Base-by-base conservation (phyloP, 2,329 filamentous ascomycete species). In the Penicillium sp. region DNA sequence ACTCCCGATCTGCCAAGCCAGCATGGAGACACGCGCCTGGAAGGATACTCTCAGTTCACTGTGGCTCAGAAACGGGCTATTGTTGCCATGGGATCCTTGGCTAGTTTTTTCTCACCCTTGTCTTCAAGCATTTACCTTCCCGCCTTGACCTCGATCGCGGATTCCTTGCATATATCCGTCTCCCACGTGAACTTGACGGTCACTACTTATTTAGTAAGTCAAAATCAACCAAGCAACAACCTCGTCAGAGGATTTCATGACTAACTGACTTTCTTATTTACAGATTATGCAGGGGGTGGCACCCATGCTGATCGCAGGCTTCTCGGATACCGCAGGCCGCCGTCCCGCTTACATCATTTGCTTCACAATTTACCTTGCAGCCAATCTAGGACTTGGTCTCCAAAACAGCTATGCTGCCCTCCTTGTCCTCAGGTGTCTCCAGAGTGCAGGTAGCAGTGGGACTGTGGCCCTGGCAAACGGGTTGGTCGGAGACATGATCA, bases 381-480 rank as follows among this genome's bases (percentile, higher is more conserved):
- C 82, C 57, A 85, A 85, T 62, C 82, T 87, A 16, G 85, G 82
- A 0, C 73, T 87, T 2, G 84, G 82, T 16, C 67, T 87, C 10
- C 83, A 86, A 62, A 74, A 80, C 31, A 77, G 81, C 65, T 86
- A 83, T 55, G 76, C 79, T 2, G 58, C 60, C 16, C 50, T 65
- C 5, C 24, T 64, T 2, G 50, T 60, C 1, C 50, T 65, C 18
- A 50, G 63, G 16, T 62, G 62, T 45, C 32, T 65, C 1, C 63
- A 65, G 35, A 63, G 60, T 31, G 62, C 62, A 9, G 62, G 62
- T 2, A 63, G 60, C 29, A 64, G 62, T 26, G 59, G 58, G 1
- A 88, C 87, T 0, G 78, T 90, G 16, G 87, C 89, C 0, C 76
- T 93, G 2, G 85, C 84, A 0, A 89, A 83, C 58, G 89, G 86